These are phyloP conservation scores for Paecilomyces dactylethromorphus DNA, from an alignment of 2,329 filamentous ascomycete species.

Conservation along the genomic window DNA sequence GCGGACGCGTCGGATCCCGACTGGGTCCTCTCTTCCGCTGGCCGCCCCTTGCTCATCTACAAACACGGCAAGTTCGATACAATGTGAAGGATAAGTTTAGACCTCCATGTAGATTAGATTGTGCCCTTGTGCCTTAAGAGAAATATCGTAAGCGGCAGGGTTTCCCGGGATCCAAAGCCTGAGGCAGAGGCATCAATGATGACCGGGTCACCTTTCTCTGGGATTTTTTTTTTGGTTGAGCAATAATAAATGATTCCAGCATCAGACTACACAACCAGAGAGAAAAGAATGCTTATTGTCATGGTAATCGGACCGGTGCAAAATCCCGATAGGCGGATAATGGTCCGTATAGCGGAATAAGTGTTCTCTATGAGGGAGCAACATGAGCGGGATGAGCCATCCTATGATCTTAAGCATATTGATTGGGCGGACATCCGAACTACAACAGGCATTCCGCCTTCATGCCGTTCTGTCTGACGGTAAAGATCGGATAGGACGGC, in stretches of 20 bases:
- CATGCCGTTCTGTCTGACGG: background rate
- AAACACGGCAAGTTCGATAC: background rate
- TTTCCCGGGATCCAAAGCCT: background rate
- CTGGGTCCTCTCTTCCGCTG: background rate
- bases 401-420: background rate
- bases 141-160: background rate
- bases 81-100: background rate
- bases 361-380: background rate
- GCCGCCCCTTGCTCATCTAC: background rate
- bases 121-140: background rate
- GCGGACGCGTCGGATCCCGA: background rate
- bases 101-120: background rate
- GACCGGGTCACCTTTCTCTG: background rate
- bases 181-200: background rate
- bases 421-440: background rate
- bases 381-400: background rate
- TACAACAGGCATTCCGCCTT: background rate
- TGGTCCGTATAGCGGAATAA: background rate
- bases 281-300: background rate
- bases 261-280: background rate
- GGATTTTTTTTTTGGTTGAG: background rate
- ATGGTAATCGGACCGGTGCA: background rate
- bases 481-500: background rate
- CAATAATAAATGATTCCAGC: background rate
- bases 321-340: background rate